Evolutionary conservation across 163 green algal genomes (phyloP), one percentile per base, ranked within the genome.

Genomic region (Coccomyxa subellipsoidea): DNA sequence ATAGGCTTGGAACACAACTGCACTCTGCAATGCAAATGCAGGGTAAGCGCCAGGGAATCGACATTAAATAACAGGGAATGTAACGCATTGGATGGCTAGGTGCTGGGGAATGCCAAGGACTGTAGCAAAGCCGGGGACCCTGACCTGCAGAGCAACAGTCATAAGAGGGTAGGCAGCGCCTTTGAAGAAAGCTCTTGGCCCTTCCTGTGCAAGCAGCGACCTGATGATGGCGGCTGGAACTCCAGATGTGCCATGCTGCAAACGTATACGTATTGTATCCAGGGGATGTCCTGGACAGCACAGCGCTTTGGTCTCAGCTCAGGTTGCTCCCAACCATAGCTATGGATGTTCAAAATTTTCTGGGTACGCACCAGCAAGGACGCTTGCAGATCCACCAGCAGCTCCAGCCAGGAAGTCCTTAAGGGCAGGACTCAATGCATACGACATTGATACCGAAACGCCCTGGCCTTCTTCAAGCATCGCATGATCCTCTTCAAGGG

Each of bases 1-100:
- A 79, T 92, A 92, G 0, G 86, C 72, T 47, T 94, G 90, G 37
- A 94, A 94, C 0, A 89, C 88, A 0, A 94, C 82, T 0, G 90
- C 90, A 76, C 90, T 93, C 88, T 94, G 90, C 76, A 82, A 76
- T 35, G n/a, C 80, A 79, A 5, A 4, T 72, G 40, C 8, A 7
- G 7, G 66, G 36, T 12, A 47, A 7, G 10, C 31, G 38, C 7
- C 29, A 76, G 35, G n/a, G n/a, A n/a, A n/a, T n/a, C n/a, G n/a
- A n/a, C n/a, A n/a, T n/a, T n/a, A n/a, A n/a, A n/a, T n/a, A n/a
- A n/a, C n/a, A n/a, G n/a, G n/a, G n/a, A n/a, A n/a, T n/a, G n/a
- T n/a, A n/a, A n/a, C n/a, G n/a, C n/a, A n/a, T n/a, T n/a, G n/a
- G n/a, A n/a, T n/a, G n/a, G n/a, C n/a, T n/a, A n/a, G n/a, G n/a